Percentiles rank a stretch among this genome's conserved stretches.
Evolutionary conservation across 2,329 filamentous ascomycete species (phyloP).

Genomic region (Ceratocystis cacaofunesta): DNA sequence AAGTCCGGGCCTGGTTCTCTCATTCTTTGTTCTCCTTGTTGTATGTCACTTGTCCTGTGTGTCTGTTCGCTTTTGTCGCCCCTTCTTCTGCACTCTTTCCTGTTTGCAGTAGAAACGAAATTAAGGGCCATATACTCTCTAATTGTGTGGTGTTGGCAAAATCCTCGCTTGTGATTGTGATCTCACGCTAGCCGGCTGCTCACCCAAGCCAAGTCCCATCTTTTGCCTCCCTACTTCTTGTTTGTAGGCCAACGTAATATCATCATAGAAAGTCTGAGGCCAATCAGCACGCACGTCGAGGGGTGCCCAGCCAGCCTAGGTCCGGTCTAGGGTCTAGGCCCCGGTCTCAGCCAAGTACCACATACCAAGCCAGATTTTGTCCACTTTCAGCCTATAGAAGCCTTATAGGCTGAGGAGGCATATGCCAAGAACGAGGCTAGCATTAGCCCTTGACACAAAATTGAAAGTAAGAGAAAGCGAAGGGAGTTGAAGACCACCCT

Average conservation of each 20-base stretch:
- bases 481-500: background rate
- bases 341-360: background rate
- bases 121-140: background rate
- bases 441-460: background rate
- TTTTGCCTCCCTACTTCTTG: background rate
- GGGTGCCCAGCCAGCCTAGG: background rate
- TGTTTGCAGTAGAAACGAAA: background rate
- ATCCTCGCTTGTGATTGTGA: background rate
- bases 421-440: background rate
- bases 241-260: background rate
- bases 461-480: background rate
- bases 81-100: too few relatives aligned
- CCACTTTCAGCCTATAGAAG: background rate
- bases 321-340: background rate
- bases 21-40: background rate
- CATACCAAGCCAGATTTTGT: background rate
- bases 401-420: background rate
- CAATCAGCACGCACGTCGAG: background rate
- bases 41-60: too few relatives aligned
- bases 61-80: too few relatives aligned
- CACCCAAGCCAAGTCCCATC: background rate
- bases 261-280: background rate
- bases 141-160: background rate
- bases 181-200: background rate
- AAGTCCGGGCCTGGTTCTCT: background rate